phyloP scores from a whole-genome alignment of 768 basidiomycete genomes.

The Jaapia argillacea region DNA sequence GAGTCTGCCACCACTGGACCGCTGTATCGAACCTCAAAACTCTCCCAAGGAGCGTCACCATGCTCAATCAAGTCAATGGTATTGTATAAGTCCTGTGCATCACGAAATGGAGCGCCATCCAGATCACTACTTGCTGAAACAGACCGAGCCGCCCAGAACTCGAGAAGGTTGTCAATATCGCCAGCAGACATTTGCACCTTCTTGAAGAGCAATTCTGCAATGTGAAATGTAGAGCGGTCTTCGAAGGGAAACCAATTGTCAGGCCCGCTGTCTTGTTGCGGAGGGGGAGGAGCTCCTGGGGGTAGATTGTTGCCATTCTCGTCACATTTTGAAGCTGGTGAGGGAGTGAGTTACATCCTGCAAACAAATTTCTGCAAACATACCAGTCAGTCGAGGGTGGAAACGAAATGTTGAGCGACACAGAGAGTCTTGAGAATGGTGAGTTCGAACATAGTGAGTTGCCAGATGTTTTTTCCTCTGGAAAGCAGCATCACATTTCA shows the following conservation, averaged over 20 bases:
- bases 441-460: too few species aligned
- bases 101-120: not conserved
- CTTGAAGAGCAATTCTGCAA: not conserved
- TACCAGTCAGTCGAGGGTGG: too few species aligned
- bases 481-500: too few species aligned
- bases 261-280: too few species aligned
- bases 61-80: not conserved
- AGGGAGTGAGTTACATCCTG: too few species aligned
- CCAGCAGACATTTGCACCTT: not conserved
- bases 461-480: too few species aligned
- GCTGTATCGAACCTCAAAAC: not conserved
- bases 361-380: too few species aligned
- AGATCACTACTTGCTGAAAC: not conserved
- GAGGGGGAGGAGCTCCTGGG: too few species aligned
- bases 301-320: too few species aligned
- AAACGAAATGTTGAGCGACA: too few species aligned
- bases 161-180: not conserved
- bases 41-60: not conserved
- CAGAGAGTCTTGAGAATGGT: too few species aligned
- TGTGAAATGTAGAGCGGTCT: not conserved
- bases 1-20: not conserved
- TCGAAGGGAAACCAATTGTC: not conserved
- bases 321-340: too few species aligned
- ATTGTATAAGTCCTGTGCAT: not conserved
- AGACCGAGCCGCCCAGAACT: not conserved